Conservation (phyloP, 306 rosid species). For the Glycine latifolia region DNA sequence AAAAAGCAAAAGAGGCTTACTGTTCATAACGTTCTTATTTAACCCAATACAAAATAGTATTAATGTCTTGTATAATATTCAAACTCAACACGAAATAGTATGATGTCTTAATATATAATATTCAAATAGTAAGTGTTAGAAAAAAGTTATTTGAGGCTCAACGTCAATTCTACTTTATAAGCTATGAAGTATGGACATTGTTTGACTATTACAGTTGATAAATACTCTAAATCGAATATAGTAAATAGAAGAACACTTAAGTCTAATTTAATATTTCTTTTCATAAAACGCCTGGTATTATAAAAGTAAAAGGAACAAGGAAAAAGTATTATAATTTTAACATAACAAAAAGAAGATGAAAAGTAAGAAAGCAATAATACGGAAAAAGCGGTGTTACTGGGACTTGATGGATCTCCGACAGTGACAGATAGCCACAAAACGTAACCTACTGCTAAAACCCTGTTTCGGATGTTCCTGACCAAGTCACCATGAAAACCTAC, state of each 20-base stretch:
- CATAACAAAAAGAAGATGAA: background rate
- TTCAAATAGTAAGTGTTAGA: no score
- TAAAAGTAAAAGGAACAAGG: background rate
- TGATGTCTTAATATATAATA: no score
- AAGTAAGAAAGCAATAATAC: background rate
- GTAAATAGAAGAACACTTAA: background rate
- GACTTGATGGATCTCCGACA: slow-evolving; percentile 5
- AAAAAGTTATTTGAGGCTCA: background rate
- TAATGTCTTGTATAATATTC: no score
- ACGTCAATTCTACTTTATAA: background rate
- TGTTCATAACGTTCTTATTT: no score
- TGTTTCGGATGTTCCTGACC: background rate
- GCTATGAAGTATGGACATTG: background rate
- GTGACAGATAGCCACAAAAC: slow-evolving; percentile 6
- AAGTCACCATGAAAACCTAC: background rate
- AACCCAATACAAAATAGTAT: no score
- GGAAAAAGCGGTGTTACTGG: slow-evolving; percentile 17
- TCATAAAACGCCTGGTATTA: background rate
- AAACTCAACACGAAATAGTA: background rate
- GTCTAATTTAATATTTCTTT: background rate
- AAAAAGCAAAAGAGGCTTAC: no score
- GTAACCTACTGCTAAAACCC: background rate
- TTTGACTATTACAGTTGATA: background rate
- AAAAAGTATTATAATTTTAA: background rate
- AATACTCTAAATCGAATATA: background rate